Evolutionary conservation across 768 basidiomycete species (phyloP).

Genomic region (Cystofilobasidium macerans): DNA sequence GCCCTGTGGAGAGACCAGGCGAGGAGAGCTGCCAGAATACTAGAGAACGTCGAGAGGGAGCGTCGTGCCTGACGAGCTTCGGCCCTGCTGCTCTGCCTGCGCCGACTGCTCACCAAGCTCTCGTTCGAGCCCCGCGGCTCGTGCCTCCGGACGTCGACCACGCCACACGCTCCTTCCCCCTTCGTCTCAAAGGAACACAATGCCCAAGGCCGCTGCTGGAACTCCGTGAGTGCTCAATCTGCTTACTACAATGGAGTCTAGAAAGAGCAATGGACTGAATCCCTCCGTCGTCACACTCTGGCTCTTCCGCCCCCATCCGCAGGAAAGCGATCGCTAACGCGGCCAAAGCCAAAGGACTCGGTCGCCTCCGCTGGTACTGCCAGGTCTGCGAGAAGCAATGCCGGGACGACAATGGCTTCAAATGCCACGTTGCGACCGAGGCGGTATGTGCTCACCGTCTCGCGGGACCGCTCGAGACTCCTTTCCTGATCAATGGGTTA

Average conservation of each 20-base stretch:
- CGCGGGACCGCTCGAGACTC: too few species aligned
- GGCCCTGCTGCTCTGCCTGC: too few species aligned
- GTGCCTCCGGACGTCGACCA: too few species aligned
- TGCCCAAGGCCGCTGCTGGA: slow-evolving; percentile 4
- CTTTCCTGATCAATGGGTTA: slow-evolving; percentile 27
- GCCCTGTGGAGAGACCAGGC: too few species aligned
- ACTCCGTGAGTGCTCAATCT: background rate
- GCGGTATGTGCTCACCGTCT: slow-evolving; percentile 25
- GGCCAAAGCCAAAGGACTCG: slow-evolving; percentile 91
- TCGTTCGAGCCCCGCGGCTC: too few species aligned
- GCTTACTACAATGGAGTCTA: background rate
- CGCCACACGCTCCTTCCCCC: too few species aligned
- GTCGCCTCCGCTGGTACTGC: slow-evolving; percentile 94
- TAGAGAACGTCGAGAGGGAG: too few species aligned
- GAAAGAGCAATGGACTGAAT: background rate
- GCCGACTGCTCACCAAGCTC: too few species aligned
- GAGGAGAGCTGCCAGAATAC: too few species aligned
- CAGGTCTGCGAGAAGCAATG: slow-evolving; percentile 99
- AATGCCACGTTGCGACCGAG: slow-evolving; percentile 61
- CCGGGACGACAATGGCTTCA: slow-evolving; percentile 93
- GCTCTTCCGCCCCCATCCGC: background rate
- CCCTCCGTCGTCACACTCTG: background rate
- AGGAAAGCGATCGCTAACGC: slow-evolving; percentile 58
- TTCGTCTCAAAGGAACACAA: too few species aligned
- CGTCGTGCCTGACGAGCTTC: too few species aligned